Base-by-base conservation (phyloP, 1,284 basidiomycete genomes). In the Anthracocystis panici-leucophaei region DNA sequence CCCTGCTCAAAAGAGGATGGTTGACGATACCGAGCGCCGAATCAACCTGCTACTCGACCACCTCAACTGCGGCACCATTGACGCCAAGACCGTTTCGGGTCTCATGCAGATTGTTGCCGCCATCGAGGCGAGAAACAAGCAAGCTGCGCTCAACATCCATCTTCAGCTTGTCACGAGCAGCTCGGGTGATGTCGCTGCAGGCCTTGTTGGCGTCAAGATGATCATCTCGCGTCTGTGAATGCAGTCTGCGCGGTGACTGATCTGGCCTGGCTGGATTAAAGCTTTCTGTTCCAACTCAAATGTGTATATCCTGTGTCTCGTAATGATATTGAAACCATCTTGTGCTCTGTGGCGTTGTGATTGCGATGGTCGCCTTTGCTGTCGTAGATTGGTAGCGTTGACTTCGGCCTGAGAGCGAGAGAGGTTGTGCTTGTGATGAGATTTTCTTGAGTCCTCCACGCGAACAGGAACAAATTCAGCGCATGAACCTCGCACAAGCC, bases 1-100 rank as follows among this genome's bases (percentile, higher is more conserved):
- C 90, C 89, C 92, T 9, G 90, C 91, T 76, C 91, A 95, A 87
- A 92, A 91, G 86, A 91, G 92, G 38, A 89, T 95, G 78, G 90
- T 91, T 0, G 93, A 95, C 67, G 95, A 97, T 82, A 89, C 94
- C 2, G 94, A 97, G 83, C 89, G 93, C 27, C 89, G 95, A 29
- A 88, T 97, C 82, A 95, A 92, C 84, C 89, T 91, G 5, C 86
- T 97, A 57, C 96, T 96, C 79, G 95, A 97, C 84, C 91, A 91
- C 31, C 87, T 97, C 77, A 97, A 97, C 86, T 95, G 94, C 83
- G 94, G 93, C 78, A 92, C 92, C 8, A 85, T 97, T 10, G 79
- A 83, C 16, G 52, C 74, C 6, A 70, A 79, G 55, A 70, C 82
- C 14, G 66, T 82, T 5, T 75, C 78, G 21, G 67, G 77, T 40